Conservation (phyloP, 202 grass and related monocot species). For the Elaeis oleifera region DNA sequence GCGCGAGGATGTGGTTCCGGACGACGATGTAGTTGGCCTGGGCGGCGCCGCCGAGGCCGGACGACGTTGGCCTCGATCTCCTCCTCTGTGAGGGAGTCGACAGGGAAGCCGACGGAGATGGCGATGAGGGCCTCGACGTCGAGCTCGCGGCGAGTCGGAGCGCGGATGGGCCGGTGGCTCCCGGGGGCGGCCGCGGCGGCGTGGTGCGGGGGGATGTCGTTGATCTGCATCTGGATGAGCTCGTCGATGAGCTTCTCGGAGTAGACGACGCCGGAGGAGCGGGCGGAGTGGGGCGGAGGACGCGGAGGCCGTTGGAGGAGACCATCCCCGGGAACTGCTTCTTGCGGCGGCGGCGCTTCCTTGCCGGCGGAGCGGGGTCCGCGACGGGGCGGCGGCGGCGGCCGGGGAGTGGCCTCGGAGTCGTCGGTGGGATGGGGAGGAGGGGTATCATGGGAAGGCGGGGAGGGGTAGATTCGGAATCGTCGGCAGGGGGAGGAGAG, state of each 20-base stretch:
- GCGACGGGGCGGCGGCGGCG: conserved; percentile 36
- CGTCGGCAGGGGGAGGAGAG: neutral
- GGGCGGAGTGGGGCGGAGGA: conserved; percentile 34
- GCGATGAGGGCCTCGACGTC: conserved; percentile 92
- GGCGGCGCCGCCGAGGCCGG: conserved; percentile 49
- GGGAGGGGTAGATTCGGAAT: neutral
- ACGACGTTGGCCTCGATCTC: conserved; percentile 75
- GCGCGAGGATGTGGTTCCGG: conserved; percentile 80
- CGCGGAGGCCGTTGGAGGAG: conserved; percentile 54
- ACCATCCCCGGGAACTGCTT: conserved; percentile 96
- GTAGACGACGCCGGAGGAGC: conserved; percentile 22
- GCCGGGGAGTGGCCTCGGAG: conserved; percentile 36
- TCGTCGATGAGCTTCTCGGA: conserved; percentile 24
- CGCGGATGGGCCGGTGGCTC: conserved; percentile 51
- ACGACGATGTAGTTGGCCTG: conserved; percentile 91
- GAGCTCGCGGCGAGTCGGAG: conserved; percentile 82
- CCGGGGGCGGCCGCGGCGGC: conserved; percentile 35
- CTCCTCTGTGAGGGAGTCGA: conserved; percentile 80
- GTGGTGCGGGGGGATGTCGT: conserved; percentile 35
- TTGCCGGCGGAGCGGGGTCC: neutral
- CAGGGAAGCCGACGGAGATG: conserved; percentile 68
- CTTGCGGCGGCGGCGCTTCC: conserved; percentile 86
- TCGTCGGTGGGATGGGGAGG: conserved; percentile 36
- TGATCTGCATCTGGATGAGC: conserved; percentile 46
- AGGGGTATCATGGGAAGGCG: neutral